phyloP scores from a whole-genome alignment of 2,329 filamentous ascomycete genomes.

The Neodidymelliopsis sp. region DNA sequence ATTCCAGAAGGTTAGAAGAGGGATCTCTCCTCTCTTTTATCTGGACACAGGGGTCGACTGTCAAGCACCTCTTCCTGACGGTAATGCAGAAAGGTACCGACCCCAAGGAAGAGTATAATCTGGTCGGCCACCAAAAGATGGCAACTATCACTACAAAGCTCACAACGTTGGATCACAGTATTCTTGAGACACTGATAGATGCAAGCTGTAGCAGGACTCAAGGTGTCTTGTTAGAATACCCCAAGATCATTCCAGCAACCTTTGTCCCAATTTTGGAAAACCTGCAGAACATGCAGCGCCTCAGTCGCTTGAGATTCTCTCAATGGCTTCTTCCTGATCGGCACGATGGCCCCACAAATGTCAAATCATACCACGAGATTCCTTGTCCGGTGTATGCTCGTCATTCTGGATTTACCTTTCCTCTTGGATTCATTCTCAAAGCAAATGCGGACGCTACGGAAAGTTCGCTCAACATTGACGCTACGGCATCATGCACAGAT shows the following conservation, averaged over 20 bases:
- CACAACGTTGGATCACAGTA: constrained; percentile 20
- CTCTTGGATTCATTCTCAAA: constrained; percentile 27
- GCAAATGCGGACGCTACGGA: not conserved
- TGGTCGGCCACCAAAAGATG: constrained; percentile 12
- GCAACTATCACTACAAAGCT: constrained; percentile 28
- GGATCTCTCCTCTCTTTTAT: constrained; percentile 41
- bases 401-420: constrained; percentile 27
- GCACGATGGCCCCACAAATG: not conserved
- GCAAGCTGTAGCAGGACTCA: constrained; percentile 15
- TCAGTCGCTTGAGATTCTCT: constrained; percentile 34
- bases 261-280: constrained; percentile 40
- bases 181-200: constrained; percentile 22
- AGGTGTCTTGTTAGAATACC: constrained; percentile 39
- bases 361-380: constrained; percentile 20
- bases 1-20: constrained; percentile 31
- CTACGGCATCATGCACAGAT: constrained; percentile 26
- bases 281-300: constrained; percentile 35
- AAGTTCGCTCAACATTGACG: constrained; percentile 14
- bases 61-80: constrained; percentile 39
- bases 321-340: constrained; percentile 38
- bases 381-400: constrained; percentile 39
- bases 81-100: constrained; percentile 24
- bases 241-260: constrained; percentile 37
- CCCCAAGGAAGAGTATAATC: constrained; percentile 9
- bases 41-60: constrained; percentile 13